Conservation (phyloP, 768 basidiomycete genomes). For the Cystofilobasidium bisporidii region DNA sequence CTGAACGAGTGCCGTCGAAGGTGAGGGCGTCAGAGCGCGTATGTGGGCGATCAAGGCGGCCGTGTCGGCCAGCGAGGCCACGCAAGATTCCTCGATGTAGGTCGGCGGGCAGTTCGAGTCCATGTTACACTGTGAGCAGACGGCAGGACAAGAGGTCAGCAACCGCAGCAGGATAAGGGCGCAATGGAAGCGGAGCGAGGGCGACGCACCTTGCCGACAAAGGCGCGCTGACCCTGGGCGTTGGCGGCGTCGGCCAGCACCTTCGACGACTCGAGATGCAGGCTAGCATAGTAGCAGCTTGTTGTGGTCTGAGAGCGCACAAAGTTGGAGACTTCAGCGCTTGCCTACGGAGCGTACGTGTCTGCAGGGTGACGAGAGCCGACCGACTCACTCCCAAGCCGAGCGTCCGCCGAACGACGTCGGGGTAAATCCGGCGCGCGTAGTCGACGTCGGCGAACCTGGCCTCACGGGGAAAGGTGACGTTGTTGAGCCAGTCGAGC, state of each 20-base stretch:
- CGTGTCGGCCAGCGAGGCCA: conserved; percentile 56
- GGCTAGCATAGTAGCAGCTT: conserved; percentile 57
- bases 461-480: conserved; percentile 82
- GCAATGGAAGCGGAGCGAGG: background rate
- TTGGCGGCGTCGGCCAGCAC: conserved; percentile 66
- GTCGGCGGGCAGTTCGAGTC: conserved; percentile 59
- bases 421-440: conserved; percentile 58
- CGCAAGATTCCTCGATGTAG: conserved; percentile 58
- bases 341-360: background rate
- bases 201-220: conserved; percentile 58
- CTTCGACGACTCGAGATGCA: conserved; percentile 73
- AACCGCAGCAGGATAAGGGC: no score
- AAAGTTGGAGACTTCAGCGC: background rate
- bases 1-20: conserved; percentile 53
- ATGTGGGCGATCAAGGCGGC: conserved; percentile 60
- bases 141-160: background rate
- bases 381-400: conserved; percentile 61
- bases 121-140: conserved; percentile 63
- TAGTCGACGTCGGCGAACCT: conserved; percentile 61
- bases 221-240: conserved; percentile 66
- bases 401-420: conserved; percentile 62
- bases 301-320: conserved; percentile 64
- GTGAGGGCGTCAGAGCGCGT: conserved; percentile 43
- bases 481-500: conserved; percentile 71
- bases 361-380: background rate